Percentiles rank a stretch among this genome's conserved stretches.
These are phyloP conservation scores for Parmelia sp. DNA, from an alignment of 495 filamentous ascomycete species.

Conservation along the genomic window DNA sequence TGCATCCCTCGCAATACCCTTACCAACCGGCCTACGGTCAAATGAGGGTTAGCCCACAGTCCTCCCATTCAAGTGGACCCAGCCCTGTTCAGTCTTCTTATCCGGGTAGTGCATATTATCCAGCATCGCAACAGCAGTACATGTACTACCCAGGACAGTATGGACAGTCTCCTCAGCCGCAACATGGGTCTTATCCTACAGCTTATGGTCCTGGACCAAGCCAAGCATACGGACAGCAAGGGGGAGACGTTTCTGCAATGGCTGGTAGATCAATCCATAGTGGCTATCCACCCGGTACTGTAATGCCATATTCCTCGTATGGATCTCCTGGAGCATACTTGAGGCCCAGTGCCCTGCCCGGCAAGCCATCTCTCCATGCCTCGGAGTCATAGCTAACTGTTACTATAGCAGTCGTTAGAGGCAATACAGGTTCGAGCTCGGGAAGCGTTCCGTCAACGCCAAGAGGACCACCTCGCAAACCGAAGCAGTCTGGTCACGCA, in stretches of 20 bases:
- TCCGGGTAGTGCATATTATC: constrained; percentile 22
- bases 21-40: constrained; percentile 31
- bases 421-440: constrained; percentile 23
- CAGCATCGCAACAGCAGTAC: constrained; percentile 21
- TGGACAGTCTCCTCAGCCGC: constrained; percentile 18
- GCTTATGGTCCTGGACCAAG: constrained; percentile 13
- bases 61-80: constrained; percentile 22
- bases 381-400: constrained; percentile 12
- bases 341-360: constrained; percentile 19
- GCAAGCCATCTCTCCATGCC: constrained; percentile 24
- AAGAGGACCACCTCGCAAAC: constrained; percentile 86
- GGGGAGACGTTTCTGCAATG: constrained; percentile 10
- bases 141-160: constrained; percentile 21
- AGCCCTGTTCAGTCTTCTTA: constrained; percentile 26
- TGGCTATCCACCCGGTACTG: constrained; percentile 15
- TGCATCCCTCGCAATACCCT: constrained; percentile 29
- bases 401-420: constrained; percentile 15
- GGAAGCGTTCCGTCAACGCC: constrained; percentile 46
- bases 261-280: constrained; percentile 15
- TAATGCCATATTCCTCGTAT: constrained; percentile 10
- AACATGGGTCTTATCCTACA: constrained; percentile 15
- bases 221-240: constrained; percentile 14
- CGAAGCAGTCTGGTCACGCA: constrained; percentile 86
- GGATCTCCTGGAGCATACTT: constrained; percentile 12
- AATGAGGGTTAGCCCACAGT: constrained; percentile 21